Base-by-base conservation (phyloP, 768 basidiomycete genomes). In the Strobilomyces echinocephalus region DNA sequence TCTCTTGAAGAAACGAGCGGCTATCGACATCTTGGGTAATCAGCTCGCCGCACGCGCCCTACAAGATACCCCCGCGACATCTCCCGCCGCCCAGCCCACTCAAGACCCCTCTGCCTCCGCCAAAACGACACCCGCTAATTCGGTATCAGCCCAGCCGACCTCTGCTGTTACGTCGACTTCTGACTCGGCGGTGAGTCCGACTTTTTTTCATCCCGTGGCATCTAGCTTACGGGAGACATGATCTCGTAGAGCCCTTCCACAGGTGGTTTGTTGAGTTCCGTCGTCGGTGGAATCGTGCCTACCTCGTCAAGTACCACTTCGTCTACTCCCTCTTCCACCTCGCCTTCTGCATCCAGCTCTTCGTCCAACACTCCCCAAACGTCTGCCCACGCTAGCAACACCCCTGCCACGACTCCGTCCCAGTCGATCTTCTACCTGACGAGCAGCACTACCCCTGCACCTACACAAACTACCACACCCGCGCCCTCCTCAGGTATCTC, bases 1-100 rank as follows among this genome's bases (percentile, higher is more conserved):
- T 62, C 70, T 91, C 67, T 66, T 90, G 60, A 87, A 77, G 73
- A 88, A 86, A 66, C 85, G 88, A 35, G 65, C 73, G 5, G 74
- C 78, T 1, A 2, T 49, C 26, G 43, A 50, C 35, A 11, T 50
- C 33, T 38, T 58, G 20, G 52, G 21, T 12, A 30, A 9, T 31
- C 49, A 46, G 30, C 31, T 44, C 33, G 31, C 56, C 14, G 14
- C 46, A 30, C 44, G 52, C 54, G 34, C 16, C 45, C 49, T 45
- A 31, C 42, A 57, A 53, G 1, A 57, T 12, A 21, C 54, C n/a
- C 46, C 53, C 5, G 39, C 18, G 7, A 18, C 46, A 24, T 48
- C 55, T 39, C 61, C 66, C 35, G 61, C 65, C 20, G 63, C 71
- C 58, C 69, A 70, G 43, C 38, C 64, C 24, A 53, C 56, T 35